Conservation (phyloP, 2,329 filamentous ascomycete genomes). For the Fusarium xylarioides region DNA sequence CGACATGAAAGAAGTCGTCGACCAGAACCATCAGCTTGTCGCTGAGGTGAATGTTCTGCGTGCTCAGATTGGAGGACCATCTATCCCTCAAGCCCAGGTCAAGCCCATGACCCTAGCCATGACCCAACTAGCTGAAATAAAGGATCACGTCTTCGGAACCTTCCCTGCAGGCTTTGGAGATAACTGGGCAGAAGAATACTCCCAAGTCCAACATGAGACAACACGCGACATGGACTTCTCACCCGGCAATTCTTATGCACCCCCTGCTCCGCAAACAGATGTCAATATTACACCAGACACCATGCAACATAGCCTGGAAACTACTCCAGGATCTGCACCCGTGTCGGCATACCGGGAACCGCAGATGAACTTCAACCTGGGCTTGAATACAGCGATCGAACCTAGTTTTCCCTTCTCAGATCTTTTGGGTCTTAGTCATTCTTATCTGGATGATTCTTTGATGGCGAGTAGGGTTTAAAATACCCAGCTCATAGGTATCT, state of each 20-base stretch:
- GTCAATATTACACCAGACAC: background rate
- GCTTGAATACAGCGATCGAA: background rate
- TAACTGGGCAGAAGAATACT: background rate
- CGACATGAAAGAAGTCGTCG: background rate
- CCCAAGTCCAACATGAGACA: background rate
- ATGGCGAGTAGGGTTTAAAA: too few species aligned
- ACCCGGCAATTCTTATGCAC: background rate
- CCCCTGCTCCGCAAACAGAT: background rate
- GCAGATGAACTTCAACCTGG: background rate
- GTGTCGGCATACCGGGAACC: background rate
- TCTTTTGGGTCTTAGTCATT: background rate
- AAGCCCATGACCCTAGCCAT: slow-evolving; percentile 12
- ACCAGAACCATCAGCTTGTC: background rate
- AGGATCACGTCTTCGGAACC: background rate
- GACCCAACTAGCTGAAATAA: slow-evolving; percentile 8
- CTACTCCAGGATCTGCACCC: background rate
- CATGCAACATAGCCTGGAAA: background rate
- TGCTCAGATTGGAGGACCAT: background rate
- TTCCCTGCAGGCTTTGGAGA: slow-evolving; percentile 9
- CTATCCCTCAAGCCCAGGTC: background rate
- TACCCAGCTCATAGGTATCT: too few species aligned
- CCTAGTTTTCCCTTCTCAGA: background rate
- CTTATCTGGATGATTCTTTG: background rate
- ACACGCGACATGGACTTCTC: background rate
- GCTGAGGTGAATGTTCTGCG: slow-evolving; percentile 12